phyloP scores from a whole-genome alignment of 768 basidiomycete genomes.

The Rhizopogon roseolus region DNA sequence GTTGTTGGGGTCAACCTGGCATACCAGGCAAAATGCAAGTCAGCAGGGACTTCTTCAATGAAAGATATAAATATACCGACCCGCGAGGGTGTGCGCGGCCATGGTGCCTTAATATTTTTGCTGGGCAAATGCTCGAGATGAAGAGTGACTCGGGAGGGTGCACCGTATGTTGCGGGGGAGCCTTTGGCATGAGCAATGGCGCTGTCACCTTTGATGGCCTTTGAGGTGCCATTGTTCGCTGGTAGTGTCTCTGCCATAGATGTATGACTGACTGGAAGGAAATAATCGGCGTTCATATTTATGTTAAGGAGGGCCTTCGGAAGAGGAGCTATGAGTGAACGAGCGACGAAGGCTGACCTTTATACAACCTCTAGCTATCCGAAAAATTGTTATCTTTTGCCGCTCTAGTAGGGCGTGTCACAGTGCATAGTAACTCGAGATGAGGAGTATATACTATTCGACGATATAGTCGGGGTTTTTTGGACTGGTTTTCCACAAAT shows the following conservation, averaged over 20 bases:
- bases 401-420: neutral
- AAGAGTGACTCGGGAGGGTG: conserved; percentile 61
- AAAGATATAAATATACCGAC: conserved; percentile 30
- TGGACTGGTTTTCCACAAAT: conserved; percentile 14
- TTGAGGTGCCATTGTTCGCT: conserved; percentile 6
- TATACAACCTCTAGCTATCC: neutral
- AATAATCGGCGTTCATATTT: conserved; percentile 21
- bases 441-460: conserved; percentile 17
- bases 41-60: neutral
- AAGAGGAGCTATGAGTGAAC: conserved; percentile 4
- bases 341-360: conserved; percentile 1
- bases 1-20: conserved; percentile 75
- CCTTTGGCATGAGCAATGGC: conserved; percentile 3
- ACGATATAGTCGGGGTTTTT: conserved; percentile 10
- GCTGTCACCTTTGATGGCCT: neutral
- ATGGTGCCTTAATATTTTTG: conserved; percentile 69
- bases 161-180: conserved; percentile 16
- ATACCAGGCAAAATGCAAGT: neutral
- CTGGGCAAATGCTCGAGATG: conserved; percentile 71
- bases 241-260: neutral
- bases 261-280: conserved; percentile 23
- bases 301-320: conserved; percentile 4
- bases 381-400: conserved; percentile 3
- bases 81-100: conserved; percentile 72
- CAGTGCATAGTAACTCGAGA: neutral